Percentiles rank a stretch among this genome's conserved stretches.
phyloP scores from a whole-genome alignment of 345 rosid species.

The Excoecaria cochinchinensis region DNA sequence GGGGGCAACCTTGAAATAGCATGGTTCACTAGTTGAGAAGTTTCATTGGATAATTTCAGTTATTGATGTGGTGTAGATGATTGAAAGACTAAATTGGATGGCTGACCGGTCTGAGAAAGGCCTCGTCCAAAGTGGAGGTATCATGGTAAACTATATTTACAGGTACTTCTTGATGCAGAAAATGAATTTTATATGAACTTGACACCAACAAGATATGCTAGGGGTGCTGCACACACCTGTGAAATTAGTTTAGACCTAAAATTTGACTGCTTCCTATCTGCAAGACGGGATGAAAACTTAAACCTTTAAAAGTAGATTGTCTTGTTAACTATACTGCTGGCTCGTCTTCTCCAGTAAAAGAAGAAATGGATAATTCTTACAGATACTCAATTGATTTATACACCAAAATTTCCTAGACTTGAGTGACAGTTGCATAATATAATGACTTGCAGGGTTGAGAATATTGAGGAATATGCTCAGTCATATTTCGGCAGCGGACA shows the following conservation, averaged over 20 bases:
- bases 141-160: slow-evolving; percentile 89
- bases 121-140: slow-evolving; percentile 68
- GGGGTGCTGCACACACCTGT: too few relatives aligned
- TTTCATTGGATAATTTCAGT: background rate
- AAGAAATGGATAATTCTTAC: background rate
- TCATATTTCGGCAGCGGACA: slow-evolving; percentile 66
- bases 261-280: too few relatives aligned
- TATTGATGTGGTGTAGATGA: slow-evolving; percentile 52
- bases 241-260: too few relatives aligned
- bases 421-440: background rate
- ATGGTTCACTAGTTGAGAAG: slow-evolving; percentile 5
- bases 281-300: too few relatives aligned
- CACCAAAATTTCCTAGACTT: background rate
- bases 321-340: too few relatives aligned
- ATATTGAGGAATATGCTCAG: slow-evolving; percentile 78
- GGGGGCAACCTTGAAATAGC: background rate
- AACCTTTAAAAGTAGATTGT: too few relatives aligned
- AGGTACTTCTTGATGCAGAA: slow-evolving; percentile 46
- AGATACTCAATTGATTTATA: background rate
- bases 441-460: slow-evolving; percentile 57
- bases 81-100: slow-evolving; percentile 96
- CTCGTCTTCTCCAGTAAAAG: background rate
- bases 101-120: slow-evolving; percentile 78
- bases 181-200: background rate
- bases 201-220: slow-evolving; percentile 1